These are phyloP conservation scores for Lasiosphaeria miniovina DNA, from an alignment of 495 filamentous ascomycete species.

Conservation along the genomic window DNA sequence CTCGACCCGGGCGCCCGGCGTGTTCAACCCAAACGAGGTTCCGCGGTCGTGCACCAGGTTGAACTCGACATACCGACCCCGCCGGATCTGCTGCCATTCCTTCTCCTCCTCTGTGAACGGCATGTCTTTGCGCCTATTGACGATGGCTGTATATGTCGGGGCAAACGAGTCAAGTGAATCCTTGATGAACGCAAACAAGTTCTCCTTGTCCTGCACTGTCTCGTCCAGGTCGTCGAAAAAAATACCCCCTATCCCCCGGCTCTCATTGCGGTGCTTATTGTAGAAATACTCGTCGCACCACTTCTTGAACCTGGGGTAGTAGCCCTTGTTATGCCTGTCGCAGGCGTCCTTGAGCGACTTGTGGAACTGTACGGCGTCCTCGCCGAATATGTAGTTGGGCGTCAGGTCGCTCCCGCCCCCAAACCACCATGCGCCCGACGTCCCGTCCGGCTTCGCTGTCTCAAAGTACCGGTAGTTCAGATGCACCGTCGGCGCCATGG, in stretches of 20 bases:
- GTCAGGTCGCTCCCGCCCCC: slow-evolving; percentile 94
- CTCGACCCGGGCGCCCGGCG: slow-evolving; percentile 86
- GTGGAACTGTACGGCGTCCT: slow-evolving; percentile 97
- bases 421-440: slow-evolving; percentile 91
- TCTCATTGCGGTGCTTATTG: slow-evolving; percentile 84
- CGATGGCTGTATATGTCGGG: slow-evolving; percentile 87
- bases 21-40: slow-evolving; percentile 90
- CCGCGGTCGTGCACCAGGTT: slow-evolving; percentile 97
- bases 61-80: slow-evolving; percentile 96
- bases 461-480: slow-evolving; percentile 99
- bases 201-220: slow-evolving; percentile 73
- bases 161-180: slow-evolving; percentile 82
- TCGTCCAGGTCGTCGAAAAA: slow-evolving; percentile 98
- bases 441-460: slow-evolving; percentile 72
- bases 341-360: slow-evolving; percentile 86
- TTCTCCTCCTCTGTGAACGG: slow-evolving; percentile 80
- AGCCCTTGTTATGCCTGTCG: slow-evolving; percentile 86
- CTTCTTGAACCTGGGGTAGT: slow-evolving; percentile 93
- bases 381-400: slow-evolving; percentile 90
- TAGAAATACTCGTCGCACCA: slow-evolving; percentile 99
- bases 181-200: slow-evolving; percentile 87
- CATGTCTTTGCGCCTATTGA: slow-evolving; percentile 86
- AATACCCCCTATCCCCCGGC: slow-evolving; percentile 90
- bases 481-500: slow-evolving; percentile 96
- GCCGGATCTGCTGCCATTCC: slow-evolving; percentile 91